Evolutionary conservation across 2,329 filamentous ascomycete genomes (phyloP).

Genomic region (Lecanoromycetidae sp.): DNA sequence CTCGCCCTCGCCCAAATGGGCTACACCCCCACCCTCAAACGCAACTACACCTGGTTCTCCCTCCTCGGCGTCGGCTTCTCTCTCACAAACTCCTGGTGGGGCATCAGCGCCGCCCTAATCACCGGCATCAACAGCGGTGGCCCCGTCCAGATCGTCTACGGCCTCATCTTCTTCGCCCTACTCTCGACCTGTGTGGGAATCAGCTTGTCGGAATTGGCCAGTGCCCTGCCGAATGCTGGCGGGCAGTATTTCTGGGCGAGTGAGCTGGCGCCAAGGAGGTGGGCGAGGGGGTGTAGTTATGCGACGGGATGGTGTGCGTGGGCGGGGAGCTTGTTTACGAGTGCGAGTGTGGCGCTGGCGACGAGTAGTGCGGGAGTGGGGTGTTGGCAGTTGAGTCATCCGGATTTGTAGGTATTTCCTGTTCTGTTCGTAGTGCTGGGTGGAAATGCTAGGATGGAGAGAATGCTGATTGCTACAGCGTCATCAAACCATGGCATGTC

Average conservation of each 20-base stretch:
- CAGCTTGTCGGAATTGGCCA: constrained; percentile 37
- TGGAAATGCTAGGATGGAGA: background rate
- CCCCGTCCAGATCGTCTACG: constrained; percentile 38
- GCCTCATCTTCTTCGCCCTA: constrained; percentile 35
- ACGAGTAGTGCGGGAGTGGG: constrained; percentile 38
- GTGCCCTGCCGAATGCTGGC: constrained; percentile 39
- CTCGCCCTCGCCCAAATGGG: constrained; percentile 37
- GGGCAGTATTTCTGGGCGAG: constrained; percentile 43
- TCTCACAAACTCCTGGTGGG: constrained; percentile 42
- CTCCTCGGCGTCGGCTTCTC: constrained; percentile 41
- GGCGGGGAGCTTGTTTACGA: constrained; percentile 43
- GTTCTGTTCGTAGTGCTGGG: background rate
- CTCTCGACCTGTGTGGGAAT: constrained; percentile 36
- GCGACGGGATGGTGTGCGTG: constrained; percentile 42
- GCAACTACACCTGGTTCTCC: constrained; percentile 39
- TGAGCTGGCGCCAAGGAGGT: constrained; percentile 36
- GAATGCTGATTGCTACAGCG: constrained; percentile 18
- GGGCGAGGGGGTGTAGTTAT: constrained; percentile 35
- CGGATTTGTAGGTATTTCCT: constrained; percentile 35
- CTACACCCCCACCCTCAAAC: constrained; percentile 36
- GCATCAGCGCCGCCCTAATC: constrained; percentile 37
- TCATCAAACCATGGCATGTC: constrained; percentile 26
- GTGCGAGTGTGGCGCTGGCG: constrained; percentile 40
- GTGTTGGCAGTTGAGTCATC: constrained; percentile 41
- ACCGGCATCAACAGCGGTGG: constrained; percentile 41